Base-by-base conservation (phyloP, 225 moss, liverwort and hornwort genomes). In the Bryoerythrophyllum caledonicum region DNA sequence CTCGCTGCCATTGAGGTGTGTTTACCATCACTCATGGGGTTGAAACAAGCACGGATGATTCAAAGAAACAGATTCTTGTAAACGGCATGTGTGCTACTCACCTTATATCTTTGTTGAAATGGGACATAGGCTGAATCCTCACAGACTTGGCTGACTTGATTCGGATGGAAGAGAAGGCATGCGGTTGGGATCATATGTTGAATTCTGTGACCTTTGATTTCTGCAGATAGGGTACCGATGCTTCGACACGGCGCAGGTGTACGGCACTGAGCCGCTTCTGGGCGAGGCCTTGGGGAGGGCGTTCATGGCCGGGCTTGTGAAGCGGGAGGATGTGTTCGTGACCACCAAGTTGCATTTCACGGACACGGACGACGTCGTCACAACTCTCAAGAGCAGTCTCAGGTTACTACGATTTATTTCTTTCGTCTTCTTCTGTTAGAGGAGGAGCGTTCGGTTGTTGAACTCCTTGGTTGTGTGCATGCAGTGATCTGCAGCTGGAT, bases 291-390 rank as follows among this genome's bases (percentile, higher is more conserved):
- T 86, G 24, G 68, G 67, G 14, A 75, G 24, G 65, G 83, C 81
- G 23, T 83, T 86, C 54, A 60, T 66, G 13, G 54, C 70, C 5
- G 83, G 81, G 21, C 7, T 65, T 5, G 69, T 90, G 61, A 68
- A 81, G 38, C 81, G 87, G 28, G 79, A 85, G 75, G 87, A 90
- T 15, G 73, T 88, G 24, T 88, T 87, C 13, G 77, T 90, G 28
- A 88, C 85, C 32, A 87, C 87, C 11, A 90, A 90, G 68, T 30
- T 87, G 41, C 23, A 2, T 13, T 49, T 60, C 5, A 0, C 0
- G 4, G 70, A 80, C 69, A 4, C 40, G 15, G 15, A 85, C 10
- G 76, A 57, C 15, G 80, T 86, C 16, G 76, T 86, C 54, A 77
- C 75, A 13, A 75, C 75, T 55, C 67, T 86, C 49, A 71, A 48